A percentile compares a stretch with the other conserved stretches of the same genome.
phyloP scores from a whole-genome alignment of 306 rosid species.

The Phaseolus lunatus region DNA sequence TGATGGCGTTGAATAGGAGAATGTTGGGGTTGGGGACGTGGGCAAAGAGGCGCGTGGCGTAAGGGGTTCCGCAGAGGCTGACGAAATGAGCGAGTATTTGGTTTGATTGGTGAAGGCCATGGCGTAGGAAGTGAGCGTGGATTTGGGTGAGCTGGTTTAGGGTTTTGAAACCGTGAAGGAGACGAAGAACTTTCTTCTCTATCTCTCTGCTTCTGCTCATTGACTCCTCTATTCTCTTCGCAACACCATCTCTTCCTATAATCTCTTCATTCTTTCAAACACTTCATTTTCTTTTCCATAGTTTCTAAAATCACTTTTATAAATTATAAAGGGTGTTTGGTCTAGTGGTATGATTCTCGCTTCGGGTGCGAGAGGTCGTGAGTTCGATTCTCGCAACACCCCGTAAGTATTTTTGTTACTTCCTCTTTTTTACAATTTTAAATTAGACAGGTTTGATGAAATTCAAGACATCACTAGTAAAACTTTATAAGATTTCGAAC shows the following conservation, averaged over 20 bases:
- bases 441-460: too few species aligned
- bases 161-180: conserved; percentile 72
- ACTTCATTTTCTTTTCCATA: too few species aligned
- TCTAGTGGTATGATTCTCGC: conserved; percentile 67
- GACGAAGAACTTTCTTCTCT: conserved; percentile 68
- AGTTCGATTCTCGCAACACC: conserved; percentile 65
- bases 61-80: conserved; percentile 63
- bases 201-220: conserved; percentile 59
- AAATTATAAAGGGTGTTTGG: conserved; percentile 53
- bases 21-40: conserved; percentile 64
- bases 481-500: too few species aligned
- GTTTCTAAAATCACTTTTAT: too few species aligned
- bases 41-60: conserved; percentile 66
- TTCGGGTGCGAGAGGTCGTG: conserved; percentile 60
- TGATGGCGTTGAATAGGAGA: conserved; percentile 75
- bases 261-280: too few species aligned
- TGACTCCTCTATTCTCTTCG: background rate
- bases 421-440: too few species aligned
- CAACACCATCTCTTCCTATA: too few species aligned
- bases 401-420: too few species aligned
- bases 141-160: conserved; percentile 62
- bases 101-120: conserved; percentile 73
- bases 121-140: conserved; percentile 83
- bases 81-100: conserved; percentile 81
- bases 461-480: too few species aligned